Evolutionary conservation across 2,329 filamentous ascomycete species (phyloP), one percentile per base, ranked within the genome.

Genomic region (Beauveria pseudobassiana): DNA sequence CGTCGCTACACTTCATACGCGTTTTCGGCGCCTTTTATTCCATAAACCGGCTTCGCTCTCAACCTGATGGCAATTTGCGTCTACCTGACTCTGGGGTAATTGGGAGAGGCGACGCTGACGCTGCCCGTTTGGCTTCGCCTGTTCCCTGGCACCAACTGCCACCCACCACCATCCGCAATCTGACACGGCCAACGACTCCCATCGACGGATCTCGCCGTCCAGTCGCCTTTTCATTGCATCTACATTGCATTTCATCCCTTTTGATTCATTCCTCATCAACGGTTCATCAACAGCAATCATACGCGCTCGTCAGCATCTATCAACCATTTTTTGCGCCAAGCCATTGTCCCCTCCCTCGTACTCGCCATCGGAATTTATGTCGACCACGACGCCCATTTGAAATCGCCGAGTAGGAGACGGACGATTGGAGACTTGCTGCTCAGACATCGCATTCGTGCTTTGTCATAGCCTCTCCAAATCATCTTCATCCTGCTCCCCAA

Each of bases 51-150:
- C n/a, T 34, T 26, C 30, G 54, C 38, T 18, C 34, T 46, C 45
- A 34, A 45, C 56, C 61, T 59, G 43, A 62, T 62, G 61, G 61
- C 61, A 58, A 16, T 40, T 30, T 58, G 61, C 54, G 48, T 28
- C 18, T 42, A 16, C 49, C 40, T 20, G 20, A 46, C 42, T 49
- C 49, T 62, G 54, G 61, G 53, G 61, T 62, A 62, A 62, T 62
- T 59, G 61, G 61, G 61, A 59, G 40, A 62, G 46, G 61, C 54
- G 61, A 61, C 61, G 61, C 50, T 43, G 34, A 38, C 34, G 34
- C 59, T 48, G 61, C 54, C 61, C 46, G 34, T 49, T 48, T 59
- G 61, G 61, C 61, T 59, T 62, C 61, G 61, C 48, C 61, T 22
- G 43, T 49, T 50, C 54, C 54, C 54, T 16, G 54, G 38, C 61